A percentile compares a stretch with the other conserved stretches of the same genome.
phyloP scores from a whole-genome alignment of 345 rosid species.

The Linum tenue region DNA sequence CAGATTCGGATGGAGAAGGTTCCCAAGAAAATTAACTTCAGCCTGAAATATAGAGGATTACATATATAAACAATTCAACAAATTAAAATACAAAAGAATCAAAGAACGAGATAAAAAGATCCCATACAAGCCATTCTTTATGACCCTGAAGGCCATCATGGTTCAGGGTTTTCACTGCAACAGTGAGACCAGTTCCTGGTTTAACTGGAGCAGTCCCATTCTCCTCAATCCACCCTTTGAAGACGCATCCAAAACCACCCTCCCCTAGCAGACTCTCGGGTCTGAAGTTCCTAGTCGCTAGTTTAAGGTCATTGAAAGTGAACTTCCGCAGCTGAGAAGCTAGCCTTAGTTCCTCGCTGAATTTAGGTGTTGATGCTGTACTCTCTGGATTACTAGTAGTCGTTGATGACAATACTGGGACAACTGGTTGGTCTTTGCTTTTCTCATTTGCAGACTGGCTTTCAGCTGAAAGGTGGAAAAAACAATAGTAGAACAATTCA shows the following conservation, averaged over 20 bases:
- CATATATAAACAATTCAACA: background rate
- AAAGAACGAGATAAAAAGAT: slow-evolving; percentile 2
- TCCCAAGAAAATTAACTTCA: slow-evolving; percentile 68
- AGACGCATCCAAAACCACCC: slow-evolving; percentile 75
- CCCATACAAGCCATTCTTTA: slow-evolving; percentile 85
- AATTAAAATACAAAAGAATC: background rate
- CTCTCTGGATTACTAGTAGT: slow-evolving; percentile 41
- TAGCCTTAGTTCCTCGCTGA: slow-evolving; percentile 58
- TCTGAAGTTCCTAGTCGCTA: slow-evolving; percentile 71
- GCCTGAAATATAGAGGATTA: slow-evolving; percentile 36
- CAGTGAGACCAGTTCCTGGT: slow-evolving; percentile 86
- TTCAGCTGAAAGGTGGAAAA: slow-evolving; percentile 21
- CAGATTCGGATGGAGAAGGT: slow-evolving; percentile 47
- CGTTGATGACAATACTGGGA: slow-evolving; percentile 32
- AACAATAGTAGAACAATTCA: too few relatives aligned
- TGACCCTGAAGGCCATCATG: slow-evolving; percentile 97
- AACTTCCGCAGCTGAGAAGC: slow-evolving; percentile 67
- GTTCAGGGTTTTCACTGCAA: slow-evolving; percentile 84
- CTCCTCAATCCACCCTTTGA: slow-evolving; percentile 39
- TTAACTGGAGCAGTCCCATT: slow-evolving; percentile 84
- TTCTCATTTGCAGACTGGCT: slow-evolving; percentile 31
- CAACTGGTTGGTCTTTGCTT: slow-evolving; percentile 31
- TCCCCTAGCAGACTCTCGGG: slow-evolving; percentile 83
- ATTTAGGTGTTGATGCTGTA: slow-evolving; percentile 45
- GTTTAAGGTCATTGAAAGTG: slow-evolving; percentile 59